Conservation (phyloP, 306 rosid species). For the Trichosanthes truncata region DNA sequence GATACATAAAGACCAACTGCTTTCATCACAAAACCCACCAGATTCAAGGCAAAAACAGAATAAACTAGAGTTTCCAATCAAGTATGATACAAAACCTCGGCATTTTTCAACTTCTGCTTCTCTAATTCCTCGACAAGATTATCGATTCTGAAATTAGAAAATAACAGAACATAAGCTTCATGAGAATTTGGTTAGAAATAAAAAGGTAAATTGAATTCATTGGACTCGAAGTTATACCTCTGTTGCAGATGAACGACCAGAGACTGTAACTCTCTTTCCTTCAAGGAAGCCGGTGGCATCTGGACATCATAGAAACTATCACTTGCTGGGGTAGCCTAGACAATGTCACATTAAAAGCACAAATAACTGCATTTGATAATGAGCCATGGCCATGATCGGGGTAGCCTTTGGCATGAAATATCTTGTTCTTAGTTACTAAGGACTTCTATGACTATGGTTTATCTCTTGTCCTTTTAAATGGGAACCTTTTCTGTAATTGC, state of each 20-base stretch:
- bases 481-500: background rate
- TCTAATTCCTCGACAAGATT: conserved; percentile 65
- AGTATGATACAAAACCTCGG: conserved; percentile 33
- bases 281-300: conserved; percentile 38
- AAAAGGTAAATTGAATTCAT: background rate
- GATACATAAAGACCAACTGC: background rate
- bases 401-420: background rate
- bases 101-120: conserved; percentile 72
- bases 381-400: background rate
- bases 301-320: conserved; percentile 20
- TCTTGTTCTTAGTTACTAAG: background rate
- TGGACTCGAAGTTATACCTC: conserved; percentile 40
- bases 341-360: background rate
- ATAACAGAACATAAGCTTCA: conserved; percentile 7
- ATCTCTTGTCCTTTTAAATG: background rate
- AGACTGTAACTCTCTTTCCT: conserved; percentile 62
- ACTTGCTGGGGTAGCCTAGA: background rate
- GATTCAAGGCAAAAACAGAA: background rate
- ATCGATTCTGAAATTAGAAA: conserved; percentile 46
- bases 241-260: conserved; percentile 62
- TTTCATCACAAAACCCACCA: background rate
- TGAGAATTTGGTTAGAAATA: background rate
- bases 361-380: background rate
- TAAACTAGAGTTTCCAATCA: background rate
- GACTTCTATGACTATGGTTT: background rate